Conservation (phyloP, 768 basidiomycete species). For the Tricholoma furcatifolium region DNA sequence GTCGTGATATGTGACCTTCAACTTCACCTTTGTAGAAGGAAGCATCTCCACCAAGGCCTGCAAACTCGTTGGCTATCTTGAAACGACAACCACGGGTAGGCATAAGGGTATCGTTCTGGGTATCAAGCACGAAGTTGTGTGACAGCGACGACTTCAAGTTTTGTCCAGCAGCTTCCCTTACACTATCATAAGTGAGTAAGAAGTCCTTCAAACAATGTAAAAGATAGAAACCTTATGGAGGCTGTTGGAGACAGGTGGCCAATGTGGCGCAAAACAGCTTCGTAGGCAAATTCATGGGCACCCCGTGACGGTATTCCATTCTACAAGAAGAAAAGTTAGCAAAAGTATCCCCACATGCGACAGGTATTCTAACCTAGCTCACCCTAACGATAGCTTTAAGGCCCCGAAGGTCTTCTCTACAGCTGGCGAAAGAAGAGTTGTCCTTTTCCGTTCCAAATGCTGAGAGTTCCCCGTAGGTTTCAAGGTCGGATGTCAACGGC, state of each 20-base stretch:
- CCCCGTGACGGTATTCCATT: slow-evolving; percentile 37
- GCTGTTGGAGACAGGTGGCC: slow-evolving; percentile 70
- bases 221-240: slow-evolving; percentile 67
- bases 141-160: slow-evolving; percentile 81
- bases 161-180: slow-evolving; percentile 81
- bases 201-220: neutral
- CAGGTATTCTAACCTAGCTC: slow-evolving; percentile 51
- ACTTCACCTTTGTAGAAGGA: slow-evolving; percentile 72
- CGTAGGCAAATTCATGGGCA: slow-evolving; percentile 81
- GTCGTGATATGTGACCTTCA: slow-evolving; percentile 62
- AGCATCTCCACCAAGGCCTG: slow-evolving; percentile 82
- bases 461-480: slow-evolving; percentile 67
- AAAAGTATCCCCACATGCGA: slow-evolving; percentile 17
- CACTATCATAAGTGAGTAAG: slow-evolving; percentile 39
- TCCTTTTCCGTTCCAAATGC: slow-evolving; percentile 79
- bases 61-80: slow-evolving; percentile 66
- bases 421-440: slow-evolving; percentile 74
- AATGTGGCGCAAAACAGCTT: slow-evolving; percentile 77
- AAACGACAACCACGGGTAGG: slow-evolving; percentile 62
- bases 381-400: slow-evolving; percentile 72
- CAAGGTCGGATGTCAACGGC: slow-evolving; percentile 61
- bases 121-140: slow-evolving; percentile 75
- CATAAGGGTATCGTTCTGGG: slow-evolving; percentile 66
- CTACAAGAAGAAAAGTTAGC: slow-evolving; percentile 27
- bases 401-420: slow-evolving; percentile 63